Base-by-base conservation (phyloP, 106 monocot species). In the Vanilla planifolia region DNA sequence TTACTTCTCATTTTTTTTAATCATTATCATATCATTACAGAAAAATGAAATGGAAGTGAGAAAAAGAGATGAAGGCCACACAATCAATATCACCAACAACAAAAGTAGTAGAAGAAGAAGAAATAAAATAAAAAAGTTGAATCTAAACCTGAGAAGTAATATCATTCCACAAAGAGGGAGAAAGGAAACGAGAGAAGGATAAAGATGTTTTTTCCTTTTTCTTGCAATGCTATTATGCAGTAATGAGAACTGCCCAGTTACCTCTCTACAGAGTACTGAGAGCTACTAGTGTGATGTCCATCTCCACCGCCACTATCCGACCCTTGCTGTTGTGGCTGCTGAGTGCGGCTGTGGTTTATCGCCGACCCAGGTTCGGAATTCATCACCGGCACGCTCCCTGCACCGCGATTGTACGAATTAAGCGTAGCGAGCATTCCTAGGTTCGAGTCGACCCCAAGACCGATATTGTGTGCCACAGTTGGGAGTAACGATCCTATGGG, bases 401-500 rank as follows among this genome's bases (percentile, higher is more conserved):
- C 26, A 29, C 65, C 83, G 3, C 82, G 45, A 45, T 82, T 89
- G 43, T 80, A 94, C 0, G 85, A 77, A 33, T 86, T 86, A 35
- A 94, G 64, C 4, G 88, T 82, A 1, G 88, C 88, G n/a, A 93
- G 60, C 93, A 93, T 93, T 3, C 85, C 88, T 22, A 94, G 73
- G 44, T 83, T 94, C 5, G 76, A 67, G 55, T 94, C 94, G 33
- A 86, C 48, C 46, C 80, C 68, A 0, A 77, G 80, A 8, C 85
- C 59, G n/a, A 89, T 80, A 9, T 82, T 33, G 17, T 57, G 57
- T 20, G 33, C 71, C 40, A 67, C 72, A 48, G 69, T 70, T 56
- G 69, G 53, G n/a, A 75, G n/a, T 69, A 78, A 82, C 1, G 79
- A 76, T 0, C 74, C 71, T 33, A 85, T 47, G 55, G 73, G 77